These are phyloP conservation scores for Endothia cerciana DNA, from an alignment of 2,329 filamentous ascomycete species.

Conservation along the genomic window DNA sequence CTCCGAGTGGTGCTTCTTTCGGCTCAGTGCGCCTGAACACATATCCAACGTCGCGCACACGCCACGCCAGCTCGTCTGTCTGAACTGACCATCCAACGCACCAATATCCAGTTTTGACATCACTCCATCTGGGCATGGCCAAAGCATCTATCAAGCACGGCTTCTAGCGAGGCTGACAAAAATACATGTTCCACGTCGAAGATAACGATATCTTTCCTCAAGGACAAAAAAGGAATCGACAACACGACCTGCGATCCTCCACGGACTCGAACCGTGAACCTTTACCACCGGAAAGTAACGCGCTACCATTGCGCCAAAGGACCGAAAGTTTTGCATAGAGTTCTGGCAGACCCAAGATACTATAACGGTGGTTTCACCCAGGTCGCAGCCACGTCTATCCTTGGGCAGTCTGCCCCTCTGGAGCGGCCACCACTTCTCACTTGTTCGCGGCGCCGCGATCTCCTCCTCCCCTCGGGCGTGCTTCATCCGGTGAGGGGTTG, in stretches of 20 bases:
- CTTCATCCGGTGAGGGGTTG: no score
- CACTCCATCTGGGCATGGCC: neutral
- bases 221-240: slow-evolving; percentile 13
- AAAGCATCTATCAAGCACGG: neutral
- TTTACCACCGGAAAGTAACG: slow-evolving; percentile 28
- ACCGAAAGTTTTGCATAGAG: slow-evolving; percentile 18
- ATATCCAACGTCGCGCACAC: neutral
- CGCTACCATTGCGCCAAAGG: slow-evolving; percentile 34
- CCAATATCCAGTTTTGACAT: neutral
- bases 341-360: neutral
- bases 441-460: no score
- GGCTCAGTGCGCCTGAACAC: no score
- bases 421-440: no score
- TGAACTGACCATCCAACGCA: neutral
- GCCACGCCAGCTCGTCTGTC: neutral
- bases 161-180: neutral
- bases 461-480: no score
- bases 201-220: neutral
- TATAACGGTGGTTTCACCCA: no score
- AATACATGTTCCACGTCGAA: neutral
- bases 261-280: slow-evolving; percentile 9
- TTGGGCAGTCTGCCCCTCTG: no score
- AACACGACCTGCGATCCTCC: slow-evolving; percentile 20
- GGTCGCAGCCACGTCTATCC: no score
- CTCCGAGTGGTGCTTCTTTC: neutral